phyloP scores from a whole-genome alignment of 2,329 filamentous ascomycete genomes.

The Microcera coccophila region DNA sequence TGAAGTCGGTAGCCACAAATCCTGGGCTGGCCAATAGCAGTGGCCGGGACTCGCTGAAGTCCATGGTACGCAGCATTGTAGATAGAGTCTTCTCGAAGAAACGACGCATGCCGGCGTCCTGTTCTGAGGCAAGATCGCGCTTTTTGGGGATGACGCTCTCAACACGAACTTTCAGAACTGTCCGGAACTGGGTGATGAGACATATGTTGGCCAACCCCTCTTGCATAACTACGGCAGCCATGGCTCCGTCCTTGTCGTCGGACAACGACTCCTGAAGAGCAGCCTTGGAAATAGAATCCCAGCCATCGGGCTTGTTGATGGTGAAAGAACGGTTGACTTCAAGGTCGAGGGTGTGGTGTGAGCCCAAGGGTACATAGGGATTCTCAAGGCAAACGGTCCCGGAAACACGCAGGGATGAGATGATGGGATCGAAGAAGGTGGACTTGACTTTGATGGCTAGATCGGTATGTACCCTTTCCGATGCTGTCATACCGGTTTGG shows the following conservation, averaged over 20 bases:
- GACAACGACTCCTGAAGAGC: conserved; percentile 76
- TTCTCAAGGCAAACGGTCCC: conserved; percentile 53
- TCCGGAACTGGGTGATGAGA: conserved; percentile 75
- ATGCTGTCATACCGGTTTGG: conserved; percentile 48
- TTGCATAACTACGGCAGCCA: conserved; percentile 91
- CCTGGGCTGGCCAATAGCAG: conserved; percentile 85
- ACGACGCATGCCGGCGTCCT: conserved; percentile 63
- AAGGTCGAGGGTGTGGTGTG: conserved; percentile 67
- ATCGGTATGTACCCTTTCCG: conserved; percentile 54
- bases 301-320: conserved; percentile 75
- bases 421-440: conserved; percentile 55
- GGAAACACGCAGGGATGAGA: conserved; percentile 54
- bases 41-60: conserved; percentile 66
- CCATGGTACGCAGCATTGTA: conserved; percentile 72
- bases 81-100: conserved; percentile 78
- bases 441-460: conserved; percentile 55
- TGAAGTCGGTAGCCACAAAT: conserved; percentile 78
- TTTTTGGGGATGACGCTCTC: conserved; percentile 67
- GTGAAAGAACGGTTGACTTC: conserved; percentile 86
- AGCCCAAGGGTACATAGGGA: conserved; percentile 48
- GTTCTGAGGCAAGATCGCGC: conserved; percentile 58
- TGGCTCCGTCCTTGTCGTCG: conserved; percentile 72
- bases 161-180: conserved; percentile 60
- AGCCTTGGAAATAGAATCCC: conserved; percentile 84
- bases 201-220: conserved; percentile 82